Evolutionary conservation across 2,329 filamentous ascomycete genomes (phyloP).

Genomic region (Aspergillus tubingensis): DNA sequence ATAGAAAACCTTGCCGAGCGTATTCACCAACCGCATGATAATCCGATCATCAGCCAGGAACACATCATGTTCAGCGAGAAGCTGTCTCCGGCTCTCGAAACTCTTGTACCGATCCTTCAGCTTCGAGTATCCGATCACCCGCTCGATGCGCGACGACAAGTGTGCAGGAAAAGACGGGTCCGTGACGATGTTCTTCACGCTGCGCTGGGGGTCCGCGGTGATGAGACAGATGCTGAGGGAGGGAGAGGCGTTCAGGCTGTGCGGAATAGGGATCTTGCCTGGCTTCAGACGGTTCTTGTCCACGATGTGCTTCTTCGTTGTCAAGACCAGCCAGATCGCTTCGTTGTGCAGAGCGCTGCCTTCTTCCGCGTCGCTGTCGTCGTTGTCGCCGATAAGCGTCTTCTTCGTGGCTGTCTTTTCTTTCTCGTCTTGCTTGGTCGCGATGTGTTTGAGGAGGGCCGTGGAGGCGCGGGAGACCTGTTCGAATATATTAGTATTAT

Average conservation of each 20-base stretch:
- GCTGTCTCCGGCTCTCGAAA: constrained; percentile 82
- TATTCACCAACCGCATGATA: constrained; percentile 67
- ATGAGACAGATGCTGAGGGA: constrained; percentile 79
- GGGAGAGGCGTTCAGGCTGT: constrained; percentile 69
- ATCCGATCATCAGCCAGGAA: constrained; percentile 93
- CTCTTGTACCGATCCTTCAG: constrained; percentile 86
- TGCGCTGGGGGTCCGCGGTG: constrained; percentile 77
- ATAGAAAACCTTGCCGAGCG: constrained; percentile 92
- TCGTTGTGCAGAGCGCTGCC: constrained; percentile 50
- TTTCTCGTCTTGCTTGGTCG: constrained; percentile 51
- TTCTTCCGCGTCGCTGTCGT: constrained; percentile 49
- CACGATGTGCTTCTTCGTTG: constrained; percentile 66
- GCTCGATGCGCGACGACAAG: constrained; percentile 67
- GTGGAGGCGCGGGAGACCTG: constrained; percentile 62
- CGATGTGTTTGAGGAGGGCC: constrained; percentile 61
- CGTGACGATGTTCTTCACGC: constrained; percentile 85
- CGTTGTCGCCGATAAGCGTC: constrained; percentile 54
- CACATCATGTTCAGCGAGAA: constrained; percentile 83
- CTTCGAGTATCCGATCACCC: constrained; percentile 80
- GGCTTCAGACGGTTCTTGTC: constrained; percentile 82
- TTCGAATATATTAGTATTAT: constrained; percentile 11
- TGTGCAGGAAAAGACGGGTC: constrained; percentile 69
- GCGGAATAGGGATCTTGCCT: constrained; percentile 75
- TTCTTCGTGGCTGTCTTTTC: constrained; percentile 54
- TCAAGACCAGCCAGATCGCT: constrained; percentile 62